These are phyloP conservation scores for Fusarium temperatum DNA, from an alignment of 2,329 filamentous ascomycete genomes.

Conservation along the genomic window DNA sequence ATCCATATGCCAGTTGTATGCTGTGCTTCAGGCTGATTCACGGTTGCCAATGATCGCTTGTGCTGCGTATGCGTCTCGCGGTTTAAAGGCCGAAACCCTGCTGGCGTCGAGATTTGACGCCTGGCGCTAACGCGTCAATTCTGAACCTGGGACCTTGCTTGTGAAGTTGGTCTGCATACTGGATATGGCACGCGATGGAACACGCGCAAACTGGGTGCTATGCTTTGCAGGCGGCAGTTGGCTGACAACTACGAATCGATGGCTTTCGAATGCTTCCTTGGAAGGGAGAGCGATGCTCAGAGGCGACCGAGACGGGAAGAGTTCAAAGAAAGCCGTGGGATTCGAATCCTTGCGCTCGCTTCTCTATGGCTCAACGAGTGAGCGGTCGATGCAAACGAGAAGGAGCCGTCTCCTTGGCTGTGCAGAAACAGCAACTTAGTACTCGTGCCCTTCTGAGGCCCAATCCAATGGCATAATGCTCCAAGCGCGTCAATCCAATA, in stretches of 20 bases:
- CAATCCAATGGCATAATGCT: conserved; percentile 8
- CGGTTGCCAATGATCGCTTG: conserved; percentile 24
- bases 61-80: conserved; percentile 27
- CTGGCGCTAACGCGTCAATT: neutral
- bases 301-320: conserved; percentile 29
- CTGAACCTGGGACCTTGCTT: neutral
- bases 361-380: conserved; percentile 32
- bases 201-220: conserved; percentile 6
- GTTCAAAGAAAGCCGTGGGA: conserved; percentile 38
- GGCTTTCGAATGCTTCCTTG: conserved; percentile 13
- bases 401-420: conserved; percentile 31
- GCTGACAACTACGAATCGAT: neutral
- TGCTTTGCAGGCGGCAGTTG: conserved; percentile 29
- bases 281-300: conserved; percentile 20
- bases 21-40: conserved; percentile 35
- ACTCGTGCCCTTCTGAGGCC: conserved; percentile 21
- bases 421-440: conserved; percentile 16
- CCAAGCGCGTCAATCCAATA: conserved; percentile 8
- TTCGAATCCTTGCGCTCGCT: conserved; percentile 40
- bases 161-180: neutral
- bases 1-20: conserved; percentile 36
- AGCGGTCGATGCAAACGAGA: conserved; percentile 28
- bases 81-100: conserved; percentile 12
- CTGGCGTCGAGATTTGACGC: conserved; percentile 3
- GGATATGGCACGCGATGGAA: neutral